phyloP scores from a whole-genome alignment of 202 grass and related monocot species.

The Hordeum pubiflorum region DNA sequence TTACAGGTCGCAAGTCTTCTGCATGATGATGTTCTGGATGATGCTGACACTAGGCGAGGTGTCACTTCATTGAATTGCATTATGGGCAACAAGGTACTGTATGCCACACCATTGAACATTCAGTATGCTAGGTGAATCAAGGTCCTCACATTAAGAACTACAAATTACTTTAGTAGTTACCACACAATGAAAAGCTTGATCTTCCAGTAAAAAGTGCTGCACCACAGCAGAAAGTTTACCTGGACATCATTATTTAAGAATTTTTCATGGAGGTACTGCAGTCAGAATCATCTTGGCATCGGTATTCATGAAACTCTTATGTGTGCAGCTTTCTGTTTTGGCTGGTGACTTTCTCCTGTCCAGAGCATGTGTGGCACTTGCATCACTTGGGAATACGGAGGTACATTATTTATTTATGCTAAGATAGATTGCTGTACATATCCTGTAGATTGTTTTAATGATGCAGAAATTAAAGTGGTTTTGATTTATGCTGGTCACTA shows the following conservation, averaged over 20 bases:
- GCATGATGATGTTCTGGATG: constrained; percentile 95
- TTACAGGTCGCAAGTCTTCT: constrained; percentile 89
- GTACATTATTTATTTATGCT: constrained; percentile 31
- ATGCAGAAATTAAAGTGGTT: not conserved
- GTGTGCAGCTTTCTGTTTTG: constrained; percentile 81
- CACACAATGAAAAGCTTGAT: not conserved
- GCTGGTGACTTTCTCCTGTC: constrained; percentile 95
- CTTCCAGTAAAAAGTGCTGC: not conserved
- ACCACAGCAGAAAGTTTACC: not conserved
- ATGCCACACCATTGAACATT: not conserved
- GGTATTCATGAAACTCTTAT: constrained; percentile 2
- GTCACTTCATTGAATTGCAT: constrained; percentile 82
- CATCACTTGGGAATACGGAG: constrained; percentile 91
- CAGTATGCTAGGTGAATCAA: not conserved
- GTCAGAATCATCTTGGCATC: constrained; percentile 5
- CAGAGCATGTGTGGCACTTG: constrained; percentile 90
- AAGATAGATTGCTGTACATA: not conserved
- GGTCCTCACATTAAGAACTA: not conserved
- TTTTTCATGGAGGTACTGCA: not conserved
- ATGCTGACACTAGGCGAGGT: constrained; percentile 95
- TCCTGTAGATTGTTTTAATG: not conserved
- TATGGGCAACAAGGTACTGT: constrained; percentile 93
- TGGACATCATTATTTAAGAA: not conserved
- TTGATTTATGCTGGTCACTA: not conserved
- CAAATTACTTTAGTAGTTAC: not conserved